Base-by-base conservation (phyloP, 1,284 basidiomycete genomes). In the Pseudozyma tsukubaensis region DNA sequence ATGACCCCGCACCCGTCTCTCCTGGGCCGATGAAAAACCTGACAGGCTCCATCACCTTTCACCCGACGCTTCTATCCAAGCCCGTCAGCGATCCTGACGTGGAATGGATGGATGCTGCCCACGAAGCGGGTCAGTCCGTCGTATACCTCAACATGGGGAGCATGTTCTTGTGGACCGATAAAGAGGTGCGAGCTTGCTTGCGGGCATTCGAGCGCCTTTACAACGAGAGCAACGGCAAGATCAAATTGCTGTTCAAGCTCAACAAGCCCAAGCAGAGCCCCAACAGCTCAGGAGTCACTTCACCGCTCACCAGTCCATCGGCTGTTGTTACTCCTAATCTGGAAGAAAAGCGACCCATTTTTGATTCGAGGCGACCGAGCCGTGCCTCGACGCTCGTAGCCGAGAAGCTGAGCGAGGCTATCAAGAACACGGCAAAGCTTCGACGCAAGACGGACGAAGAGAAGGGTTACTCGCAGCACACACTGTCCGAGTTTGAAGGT, bases 61-160 rank as follows among this genome's bases (percentile, higher is more conserved):
- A 21, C 12, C 37, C 52, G 39, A 5, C 57, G 12, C 18, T 16
- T 0, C 39, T 40, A 2, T 10, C 49, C 21, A 43, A 57, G 11
- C 37, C 29, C 40, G 48, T 35, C 21, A 13, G 53, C 2, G 73
- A 76, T 34, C 37, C 52, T 24, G 44, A 68, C 9, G 56, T 78
- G 0, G 74, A 74, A 43, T 81, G 77, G 76, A 54, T 81, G 54
- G 76, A 78, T 40, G 59, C 70, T 11, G 78, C 76, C 13, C 57
- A 60, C 19, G 35, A 43, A 7, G 62, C 64, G 3, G 70, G 69
- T 36, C 65, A 77, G 53, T 71, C 67, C 21, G 78, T 83, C 16
- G 59, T 83, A 18, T 83, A 81, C 45, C 68, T 83, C 48, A 83
- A 83, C 68, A 77, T 83, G 76, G 81, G 81, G n/a, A 78, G 73